Conservation (phyloP, 148 eudicot species). For the Rhododendron kiyosumense region DNA sequence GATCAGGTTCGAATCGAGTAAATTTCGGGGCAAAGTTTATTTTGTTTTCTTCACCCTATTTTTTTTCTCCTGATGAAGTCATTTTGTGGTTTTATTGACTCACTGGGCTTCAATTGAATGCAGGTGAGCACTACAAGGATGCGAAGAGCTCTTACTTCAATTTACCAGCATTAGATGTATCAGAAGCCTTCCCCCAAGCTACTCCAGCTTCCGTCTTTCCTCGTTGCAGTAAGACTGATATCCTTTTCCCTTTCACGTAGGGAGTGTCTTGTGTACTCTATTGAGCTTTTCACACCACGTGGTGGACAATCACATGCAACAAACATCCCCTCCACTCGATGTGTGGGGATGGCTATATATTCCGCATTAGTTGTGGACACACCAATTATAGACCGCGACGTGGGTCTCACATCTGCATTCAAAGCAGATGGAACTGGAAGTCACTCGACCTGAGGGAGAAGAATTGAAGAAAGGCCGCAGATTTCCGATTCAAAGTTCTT, state of each 20-base stretch:
- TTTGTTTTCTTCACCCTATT: not conserved
- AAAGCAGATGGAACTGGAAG: no score
- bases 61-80: not conserved
- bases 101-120: not conserved
- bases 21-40: not conserved
- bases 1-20: not conserved
- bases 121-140: constrained; percentile 45
- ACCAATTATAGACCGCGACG: not conserved
- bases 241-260: not conserved
- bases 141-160: constrained; percentile 46
- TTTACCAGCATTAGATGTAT: constrained; percentile 71
- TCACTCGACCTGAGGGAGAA: no score
- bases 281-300: not conserved
- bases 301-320: not conserved
- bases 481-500: not conserved
- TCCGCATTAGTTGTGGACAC: not conserved
- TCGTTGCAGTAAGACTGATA: constrained; percentile 52
- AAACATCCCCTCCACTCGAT: not conserved
- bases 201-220: constrained; percentile 87
- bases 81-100: not conserved
- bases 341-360: not conserved
- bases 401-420: not conserved
- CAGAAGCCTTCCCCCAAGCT: constrained; percentile 84
- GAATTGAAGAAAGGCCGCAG: no score
- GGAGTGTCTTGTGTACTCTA: not conserved